Evolutionary conservation across 1,284 basidiomycete genomes (phyloP).

Genomic region (Ustilago shanxiensis): DNA sequence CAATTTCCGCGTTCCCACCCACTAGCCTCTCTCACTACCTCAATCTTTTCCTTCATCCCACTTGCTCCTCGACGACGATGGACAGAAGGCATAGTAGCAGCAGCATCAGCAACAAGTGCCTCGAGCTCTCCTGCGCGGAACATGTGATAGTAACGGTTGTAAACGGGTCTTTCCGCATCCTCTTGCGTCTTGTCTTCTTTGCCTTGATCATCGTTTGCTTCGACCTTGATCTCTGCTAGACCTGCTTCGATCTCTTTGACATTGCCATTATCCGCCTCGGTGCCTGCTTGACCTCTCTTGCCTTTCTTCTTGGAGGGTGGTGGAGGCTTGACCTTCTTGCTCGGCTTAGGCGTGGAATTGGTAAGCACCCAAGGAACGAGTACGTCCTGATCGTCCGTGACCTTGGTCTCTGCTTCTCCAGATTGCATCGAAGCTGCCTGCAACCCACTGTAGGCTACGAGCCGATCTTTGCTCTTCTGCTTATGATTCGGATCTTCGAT

Average conservation of each 20-base stretch:
- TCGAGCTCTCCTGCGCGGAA: slow-evolving; percentile 67
- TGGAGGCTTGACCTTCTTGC: not conserved
- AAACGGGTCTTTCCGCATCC: slow-evolving; percentile 42
- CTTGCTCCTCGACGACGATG: slow-evolving; percentile 1
- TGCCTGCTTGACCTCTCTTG: slow-evolving; percentile 1
- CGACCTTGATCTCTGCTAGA: slow-evolving; percentile 10
- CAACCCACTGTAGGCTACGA: slow-evolving; percentile 41
- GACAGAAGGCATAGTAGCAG: slow-evolving; percentile 20
- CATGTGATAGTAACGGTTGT: slow-evolving; percentile 68
- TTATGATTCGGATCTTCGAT: slow-evolving; percentile 35
- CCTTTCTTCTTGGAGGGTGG: slow-evolving; percentile 7
- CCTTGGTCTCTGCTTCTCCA: not conserved
- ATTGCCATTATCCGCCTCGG: not conserved
- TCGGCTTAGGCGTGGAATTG: slow-evolving; percentile 18
- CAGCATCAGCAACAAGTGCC: slow-evolving; percentile 58
- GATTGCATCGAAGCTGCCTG: slow-evolving; percentile 8
- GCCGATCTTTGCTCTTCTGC: slow-evolving; percentile 26
- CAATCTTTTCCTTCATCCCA: not conserved
- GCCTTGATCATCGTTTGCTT: not conserved
- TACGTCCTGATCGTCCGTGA: slow-evolving; percentile 59
- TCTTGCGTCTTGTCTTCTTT: not conserved
- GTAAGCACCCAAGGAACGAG: slow-evolving; percentile 68
- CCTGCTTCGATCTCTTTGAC: slow-evolving; percentile 21
- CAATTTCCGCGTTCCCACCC: slow-evolving; percentile 70
- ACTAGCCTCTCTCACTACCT: slow-evolving; percentile 50